These are phyloP conservation scores for Epichloe sylvatica DNA, from an alignment of 2,329 filamentous ascomycete genomes.

Conservation along the genomic window DNA sequence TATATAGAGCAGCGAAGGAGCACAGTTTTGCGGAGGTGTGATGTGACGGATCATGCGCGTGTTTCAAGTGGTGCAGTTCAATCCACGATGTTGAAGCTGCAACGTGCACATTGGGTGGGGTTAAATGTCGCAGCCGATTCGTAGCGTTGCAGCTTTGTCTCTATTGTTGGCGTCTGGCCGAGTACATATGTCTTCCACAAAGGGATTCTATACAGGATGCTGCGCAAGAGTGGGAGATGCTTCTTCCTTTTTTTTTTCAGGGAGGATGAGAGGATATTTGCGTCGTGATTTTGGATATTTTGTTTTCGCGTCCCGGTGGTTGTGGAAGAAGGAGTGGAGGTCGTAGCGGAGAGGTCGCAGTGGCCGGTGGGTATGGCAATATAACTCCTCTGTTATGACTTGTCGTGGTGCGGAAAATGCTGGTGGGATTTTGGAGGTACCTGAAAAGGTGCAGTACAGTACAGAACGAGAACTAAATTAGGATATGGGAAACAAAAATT, in stretches of 20 bases:
- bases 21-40: not conserved
- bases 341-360: not conserved
- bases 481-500: too few relatives aligned
- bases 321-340: not conserved
- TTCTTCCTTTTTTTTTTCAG: too few relatives aligned
- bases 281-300: not conserved
- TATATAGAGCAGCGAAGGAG: not conserved
- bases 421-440: too few relatives aligned
- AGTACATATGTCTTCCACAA: not conserved
- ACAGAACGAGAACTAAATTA: too few relatives aligned
- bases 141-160: not conserved
- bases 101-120: not conserved
- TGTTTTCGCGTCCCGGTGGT: not conserved
- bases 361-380: too few relatives aligned
- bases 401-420: too few relatives aligned
- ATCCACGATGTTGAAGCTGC: not conserved
- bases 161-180: not conserved
- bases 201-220: not conserved
- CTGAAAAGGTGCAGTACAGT: too few relatives aligned
- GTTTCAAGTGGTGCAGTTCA: conserved; percentile 5
- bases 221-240: too few relatives aligned
- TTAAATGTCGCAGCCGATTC: not conserved
- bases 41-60: conserved; percentile 1
- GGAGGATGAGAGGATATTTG: not conserved
- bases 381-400: too few relatives aligned